phyloP scores from a whole-genome alignment of 208 protist species.

The Wallacemonas sp. region DNA sequence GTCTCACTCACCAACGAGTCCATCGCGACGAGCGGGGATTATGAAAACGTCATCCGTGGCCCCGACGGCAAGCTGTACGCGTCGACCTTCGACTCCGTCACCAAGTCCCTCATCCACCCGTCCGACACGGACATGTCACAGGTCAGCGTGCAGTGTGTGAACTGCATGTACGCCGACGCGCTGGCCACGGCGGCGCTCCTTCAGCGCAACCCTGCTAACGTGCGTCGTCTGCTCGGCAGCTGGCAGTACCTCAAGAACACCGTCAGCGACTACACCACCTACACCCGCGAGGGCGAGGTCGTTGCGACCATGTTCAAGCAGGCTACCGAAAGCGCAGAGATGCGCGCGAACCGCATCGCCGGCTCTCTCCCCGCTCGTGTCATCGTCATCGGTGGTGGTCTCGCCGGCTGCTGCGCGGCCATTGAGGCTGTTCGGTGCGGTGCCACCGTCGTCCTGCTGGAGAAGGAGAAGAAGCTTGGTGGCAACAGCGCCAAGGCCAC shows the following conservation, averaged over 20 bases:
- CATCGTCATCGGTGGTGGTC: constrained; percentile 82
- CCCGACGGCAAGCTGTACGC: constrained; percentile 40
- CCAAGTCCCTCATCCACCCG: constrained; percentile 37
- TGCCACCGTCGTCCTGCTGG: constrained; percentile 87
- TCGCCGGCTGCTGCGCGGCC: constrained; percentile 82
- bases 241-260: constrained; percentile 52
- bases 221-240: constrained; percentile 66
- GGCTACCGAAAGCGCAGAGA: constrained; percentile 50
- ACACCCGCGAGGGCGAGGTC: constrained; percentile 58
- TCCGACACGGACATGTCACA: constrained; percentile 49
- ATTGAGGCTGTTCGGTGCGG: constrained; percentile 82
- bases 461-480: constrained; percentile 88
- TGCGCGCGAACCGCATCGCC: constrained; percentile 53
- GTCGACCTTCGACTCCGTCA: constrained; percentile 32
- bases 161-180: constrained; percentile 84
- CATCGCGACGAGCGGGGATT: constrained; percentile 60
- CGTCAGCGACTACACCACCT: constrained; percentile 64
- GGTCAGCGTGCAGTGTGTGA: constrained; percentile 72
- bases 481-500: constrained; percentile 97
- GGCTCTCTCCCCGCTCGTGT: constrained; percentile 63
- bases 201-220: constrained; percentile 52
- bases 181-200: constrained; percentile 67
- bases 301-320: constrained; percentile 72
- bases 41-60: constrained; percentile 59
- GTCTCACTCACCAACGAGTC: constrained; percentile 57